A percentile compares a stretch with the other conserved stretches of the same genome.
These are phyloP conservation scores for Heracleum sosnowskyi DNA, from an alignment of 129 eudicot genomes.

Conservation along the genomic window DNA sequence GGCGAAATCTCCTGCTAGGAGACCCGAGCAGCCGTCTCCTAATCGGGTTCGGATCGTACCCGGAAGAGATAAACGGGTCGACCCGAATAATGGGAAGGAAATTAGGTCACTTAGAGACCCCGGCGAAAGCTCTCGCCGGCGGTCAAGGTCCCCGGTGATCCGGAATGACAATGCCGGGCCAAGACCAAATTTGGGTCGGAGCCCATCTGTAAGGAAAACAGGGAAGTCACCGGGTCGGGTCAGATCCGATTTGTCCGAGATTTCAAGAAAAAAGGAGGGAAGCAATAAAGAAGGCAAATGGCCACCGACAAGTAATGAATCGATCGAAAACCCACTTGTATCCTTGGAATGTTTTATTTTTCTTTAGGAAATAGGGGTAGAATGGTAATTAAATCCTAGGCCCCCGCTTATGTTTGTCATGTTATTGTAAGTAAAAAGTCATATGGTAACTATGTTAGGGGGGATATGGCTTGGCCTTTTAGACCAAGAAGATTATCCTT, in stretches of 20 bases:
- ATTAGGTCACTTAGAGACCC: not conserved
- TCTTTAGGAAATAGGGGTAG: constrained; percentile 34
- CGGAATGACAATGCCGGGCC: constrained; percentile 26
- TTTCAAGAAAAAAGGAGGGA: constrained; percentile 29
- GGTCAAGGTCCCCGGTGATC: constrained; percentile 66
- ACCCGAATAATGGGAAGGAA: not conserved
- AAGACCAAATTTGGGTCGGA: constrained; percentile 32
- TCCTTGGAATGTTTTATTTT: constrained; percentile 93
- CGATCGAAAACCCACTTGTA: constrained; percentile 91
- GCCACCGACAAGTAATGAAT: constrained; percentile 39
- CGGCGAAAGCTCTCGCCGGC: constrained; percentile 31
- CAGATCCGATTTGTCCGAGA: constrained; percentile 37
- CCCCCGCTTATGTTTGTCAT: not conserved
- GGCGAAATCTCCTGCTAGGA: constrained; percentile 49
- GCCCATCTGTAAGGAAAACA: constrained; percentile 44
- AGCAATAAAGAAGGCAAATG: constrained; percentile 18
- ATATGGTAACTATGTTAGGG: not conserved
- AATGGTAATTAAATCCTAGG: constrained; percentile 12
- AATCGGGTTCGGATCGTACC: constrained; percentile 34
- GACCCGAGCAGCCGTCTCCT: constrained; percentile 45
- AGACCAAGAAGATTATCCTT: constrained; percentile 2
- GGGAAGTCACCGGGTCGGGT: constrained; percentile 76
- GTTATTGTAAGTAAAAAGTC: constrained; percentile 8
- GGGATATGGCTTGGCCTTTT: not conserved
- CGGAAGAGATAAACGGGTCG: constrained; percentile 18